Evolutionary conservation across 257 asterid species (phyloP).

Genomic region (Solanum habrochaites): DNA sequence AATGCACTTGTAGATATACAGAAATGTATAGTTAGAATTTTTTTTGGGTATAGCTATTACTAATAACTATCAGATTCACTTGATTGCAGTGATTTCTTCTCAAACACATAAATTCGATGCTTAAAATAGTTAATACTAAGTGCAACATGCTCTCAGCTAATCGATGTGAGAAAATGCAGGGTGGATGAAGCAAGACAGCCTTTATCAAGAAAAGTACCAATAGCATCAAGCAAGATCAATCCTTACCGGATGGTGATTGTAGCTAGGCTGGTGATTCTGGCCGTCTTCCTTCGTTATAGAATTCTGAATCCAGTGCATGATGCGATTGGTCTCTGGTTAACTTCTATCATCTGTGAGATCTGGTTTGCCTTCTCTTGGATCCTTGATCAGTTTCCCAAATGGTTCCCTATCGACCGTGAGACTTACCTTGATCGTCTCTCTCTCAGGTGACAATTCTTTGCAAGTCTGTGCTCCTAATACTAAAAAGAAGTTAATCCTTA

Average conservation of each 20-base stretch:
- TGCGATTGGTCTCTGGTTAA: conserved; percentile 94
- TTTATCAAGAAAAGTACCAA: conserved; percentile 83
- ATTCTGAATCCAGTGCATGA: conserved; percentile 87
- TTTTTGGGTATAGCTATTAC: neutral
- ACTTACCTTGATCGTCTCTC: conserved; percentile 95
- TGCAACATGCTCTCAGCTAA: neutral
- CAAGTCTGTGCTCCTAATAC: neutral
- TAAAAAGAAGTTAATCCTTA: neutral
- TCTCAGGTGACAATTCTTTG: conserved; percentile 38
- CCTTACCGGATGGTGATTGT: conserved; percentile 97
- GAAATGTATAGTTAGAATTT: neutral
- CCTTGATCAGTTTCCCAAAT: conserved; percentile 97
- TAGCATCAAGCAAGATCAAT: conserved; percentile 85
- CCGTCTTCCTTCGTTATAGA: conserved; percentile 78
- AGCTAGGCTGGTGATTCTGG: conserved; percentile 66
- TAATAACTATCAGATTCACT: neutral
- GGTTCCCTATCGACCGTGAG: conserved; percentile 92
- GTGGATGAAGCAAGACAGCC: conserved; percentile 95
- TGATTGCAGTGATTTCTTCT: neutral
- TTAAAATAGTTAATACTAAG: neutral
- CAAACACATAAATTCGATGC: neutral
- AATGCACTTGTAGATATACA: neutral
- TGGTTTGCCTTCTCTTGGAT: conserved; percentile 98
- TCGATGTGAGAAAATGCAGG: conserved; percentile 33
- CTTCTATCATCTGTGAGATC: conserved; percentile 88